phyloP scores from a whole-genome alignment of 495 filamentous ascomycete genomes.

The Immersiella caudata region DNA sequence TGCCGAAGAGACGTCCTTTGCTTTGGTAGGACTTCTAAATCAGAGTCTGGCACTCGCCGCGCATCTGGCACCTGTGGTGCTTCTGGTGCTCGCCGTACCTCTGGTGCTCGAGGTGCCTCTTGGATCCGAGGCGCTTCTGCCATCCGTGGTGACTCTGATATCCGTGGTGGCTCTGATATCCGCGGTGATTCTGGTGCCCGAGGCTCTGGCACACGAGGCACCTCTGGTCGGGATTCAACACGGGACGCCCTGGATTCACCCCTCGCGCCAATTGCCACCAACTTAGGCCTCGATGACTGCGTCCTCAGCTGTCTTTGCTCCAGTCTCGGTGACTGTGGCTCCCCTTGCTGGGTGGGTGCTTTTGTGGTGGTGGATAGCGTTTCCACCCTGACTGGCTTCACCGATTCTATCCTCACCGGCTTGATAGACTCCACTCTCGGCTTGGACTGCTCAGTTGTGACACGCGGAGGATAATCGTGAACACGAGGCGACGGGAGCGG shows the following conservation, averaged over 20 bases:
- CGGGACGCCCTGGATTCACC: conserved; percentile 11
- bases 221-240: conserved; percentile 11
- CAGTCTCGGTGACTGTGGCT: conserved; percentile 2
- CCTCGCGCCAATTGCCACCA: conserved; percentile 33
- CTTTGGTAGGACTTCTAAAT: conserved; percentile 31
- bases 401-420: neutral
- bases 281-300: conserved; percentile 25
- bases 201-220: neutral
- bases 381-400: conserved; percentile 11
- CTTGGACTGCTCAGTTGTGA: neutral
- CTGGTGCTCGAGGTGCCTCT: neutral
- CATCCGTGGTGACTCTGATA: conserved; percentile 26
- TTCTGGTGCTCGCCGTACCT: conserved; percentile 8
- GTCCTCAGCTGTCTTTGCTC: conserved; percentile 19
- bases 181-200: neutral
- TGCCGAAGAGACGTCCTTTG: conserved; percentile 51
- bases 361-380: neutral
- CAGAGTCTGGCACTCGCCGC: conserved; percentile 23
- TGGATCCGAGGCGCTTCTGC: neutral
- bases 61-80: conserved; percentile 11
- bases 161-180: conserved; percentile 2
- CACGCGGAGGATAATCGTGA: conserved; percentile 22
- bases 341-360: neutral
- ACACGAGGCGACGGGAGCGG: conserved; percentile 50
- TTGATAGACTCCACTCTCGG: neutral